Percentiles rank a stretch among this genome's conserved stretches.
Evolutionary conservation across 345 rosid species (phyloP).

Genomic region (Camelina sativa): DNA sequence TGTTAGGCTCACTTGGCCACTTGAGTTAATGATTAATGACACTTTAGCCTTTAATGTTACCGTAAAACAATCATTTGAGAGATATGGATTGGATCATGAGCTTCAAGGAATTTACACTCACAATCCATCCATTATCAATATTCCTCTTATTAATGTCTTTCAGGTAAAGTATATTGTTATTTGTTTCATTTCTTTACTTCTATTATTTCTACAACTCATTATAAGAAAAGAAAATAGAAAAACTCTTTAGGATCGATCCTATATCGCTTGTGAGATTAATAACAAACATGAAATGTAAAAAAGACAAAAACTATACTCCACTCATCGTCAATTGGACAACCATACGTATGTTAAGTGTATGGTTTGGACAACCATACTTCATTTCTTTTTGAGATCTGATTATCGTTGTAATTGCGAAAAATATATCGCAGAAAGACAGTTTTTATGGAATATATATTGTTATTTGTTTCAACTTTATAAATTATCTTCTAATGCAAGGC

Average conservation of each 20-base stretch:
- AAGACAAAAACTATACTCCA: background rate
- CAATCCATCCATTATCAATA: slow-evolving; percentile 76
- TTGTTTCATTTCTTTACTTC: background rate
- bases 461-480: background rate
- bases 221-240: background rate
- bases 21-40: slow-evolving; percentile 60
- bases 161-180: slow-evolving; percentile 51
- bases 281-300: background rate
- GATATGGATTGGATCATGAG: slow-evolving; percentile 61
- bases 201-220: background rate
- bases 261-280: background rate
- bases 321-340: background rate
- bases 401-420: background rate
- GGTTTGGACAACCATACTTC: background rate
- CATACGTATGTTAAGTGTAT: background rate
- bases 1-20: slow-evolving; percentile 79
- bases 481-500: slow-evolving; percentile 23
- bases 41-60: slow-evolving; percentile 56
- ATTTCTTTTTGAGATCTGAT: background rate
- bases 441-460: no score
- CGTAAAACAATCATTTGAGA: slow-evolving; percentile 63
- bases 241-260: background rate
- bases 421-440: background rate
- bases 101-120: slow-evolving; percentile 67
- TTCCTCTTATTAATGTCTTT: slow-evolving; percentile 65